Percentiles rank a stretch among this genome's conserved stretches.
Conservation (phyloP, 495 filamentous ascomycete species). For the Trichoderma asperelloides region DNA sequence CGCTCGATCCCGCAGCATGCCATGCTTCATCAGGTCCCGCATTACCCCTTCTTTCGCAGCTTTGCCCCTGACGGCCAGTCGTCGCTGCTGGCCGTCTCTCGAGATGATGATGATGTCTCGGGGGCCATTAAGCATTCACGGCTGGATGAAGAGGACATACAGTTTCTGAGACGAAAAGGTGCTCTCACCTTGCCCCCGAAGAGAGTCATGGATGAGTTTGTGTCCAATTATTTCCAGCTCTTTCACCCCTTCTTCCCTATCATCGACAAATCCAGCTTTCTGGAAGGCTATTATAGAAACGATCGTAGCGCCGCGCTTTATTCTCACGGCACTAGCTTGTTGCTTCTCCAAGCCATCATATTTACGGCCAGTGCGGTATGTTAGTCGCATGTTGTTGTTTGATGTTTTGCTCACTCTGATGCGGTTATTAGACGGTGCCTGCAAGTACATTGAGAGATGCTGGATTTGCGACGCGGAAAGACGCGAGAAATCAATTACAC, state of each 20-base stretch:
- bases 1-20: slow-evolving; percentile 6
- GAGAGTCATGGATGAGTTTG: slow-evolving; percentile 5
- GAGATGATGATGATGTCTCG: background rate
- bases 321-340: background rate
- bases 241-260: slow-evolving; percentile 11
- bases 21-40: slow-evolving; percentile 11
- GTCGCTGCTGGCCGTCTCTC: slow-evolving; percentile 6
- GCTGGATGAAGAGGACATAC: slow-evolving; percentile 4
- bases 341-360: slow-evolving; percentile 5
- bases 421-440: background rate
- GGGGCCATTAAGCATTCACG: background rate
- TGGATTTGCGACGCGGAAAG: slow-evolving; percentile 3
- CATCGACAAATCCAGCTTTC: slow-evolving; percentile 9
- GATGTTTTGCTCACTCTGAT: background rate
- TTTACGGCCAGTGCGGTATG: slow-evolving; percentile 9
- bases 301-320: background rate
- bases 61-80: slow-evolving; percentile 3
- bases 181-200: slow-evolving; percentile 3
- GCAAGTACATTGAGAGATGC: background rate
- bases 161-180: slow-evolving; percentile 4
- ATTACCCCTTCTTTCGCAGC: slow-evolving; percentile 10
- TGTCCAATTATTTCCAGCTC: slow-evolving; percentile 8
- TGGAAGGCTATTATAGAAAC: background rate
- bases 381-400: background rate
- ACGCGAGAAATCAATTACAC: slow-evolving; percentile 3